Conservation (phyloP, 148 eudicot genomes). For the Diospyros lotus region DNA sequence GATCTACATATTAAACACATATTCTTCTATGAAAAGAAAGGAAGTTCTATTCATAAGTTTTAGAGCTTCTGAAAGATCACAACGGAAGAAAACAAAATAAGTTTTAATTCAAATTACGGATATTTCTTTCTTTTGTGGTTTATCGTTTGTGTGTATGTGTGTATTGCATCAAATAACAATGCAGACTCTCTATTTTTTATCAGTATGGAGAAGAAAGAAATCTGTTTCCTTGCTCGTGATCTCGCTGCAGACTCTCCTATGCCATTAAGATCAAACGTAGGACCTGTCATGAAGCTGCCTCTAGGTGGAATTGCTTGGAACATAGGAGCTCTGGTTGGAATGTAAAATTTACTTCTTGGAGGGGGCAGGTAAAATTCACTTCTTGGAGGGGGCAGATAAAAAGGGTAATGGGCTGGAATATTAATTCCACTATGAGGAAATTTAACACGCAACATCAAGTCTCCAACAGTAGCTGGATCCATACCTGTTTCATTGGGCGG, state of each 20-base stretch:
- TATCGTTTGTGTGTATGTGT: no score
- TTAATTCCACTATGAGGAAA: no score
- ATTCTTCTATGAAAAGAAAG: no score
- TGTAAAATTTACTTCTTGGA: not conserved
- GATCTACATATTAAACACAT: no score
- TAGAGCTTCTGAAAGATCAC: no score
- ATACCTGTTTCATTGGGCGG: not conserved
- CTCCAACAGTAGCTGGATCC: not conserved
- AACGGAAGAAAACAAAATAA: no score
- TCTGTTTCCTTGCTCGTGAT: slow-evolving; percentile 22
- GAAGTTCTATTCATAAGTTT: no score
- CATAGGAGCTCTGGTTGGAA: slow-evolving; percentile 1
- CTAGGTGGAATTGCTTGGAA: slow-evolving; percentile 1
- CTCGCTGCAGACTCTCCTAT: slow-evolving; percentile 21
- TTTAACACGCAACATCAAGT: not conserved
- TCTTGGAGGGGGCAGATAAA: not conserved
- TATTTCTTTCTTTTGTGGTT: no score
- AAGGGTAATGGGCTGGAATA: no score
- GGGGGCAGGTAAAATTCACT: not conserved
- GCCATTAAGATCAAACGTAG: not conserved
- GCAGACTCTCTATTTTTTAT: no score
- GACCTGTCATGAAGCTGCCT: slow-evolving; percentile 7
- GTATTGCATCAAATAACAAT: no score
- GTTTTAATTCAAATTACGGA: no score
- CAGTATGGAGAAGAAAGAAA: not conserved